A percentile compares a stretch with the other conserved stretches of the same genome.
Conservation (phyloP, 768 basidiomycete species). For the Phylloporus sp. region DNA sequence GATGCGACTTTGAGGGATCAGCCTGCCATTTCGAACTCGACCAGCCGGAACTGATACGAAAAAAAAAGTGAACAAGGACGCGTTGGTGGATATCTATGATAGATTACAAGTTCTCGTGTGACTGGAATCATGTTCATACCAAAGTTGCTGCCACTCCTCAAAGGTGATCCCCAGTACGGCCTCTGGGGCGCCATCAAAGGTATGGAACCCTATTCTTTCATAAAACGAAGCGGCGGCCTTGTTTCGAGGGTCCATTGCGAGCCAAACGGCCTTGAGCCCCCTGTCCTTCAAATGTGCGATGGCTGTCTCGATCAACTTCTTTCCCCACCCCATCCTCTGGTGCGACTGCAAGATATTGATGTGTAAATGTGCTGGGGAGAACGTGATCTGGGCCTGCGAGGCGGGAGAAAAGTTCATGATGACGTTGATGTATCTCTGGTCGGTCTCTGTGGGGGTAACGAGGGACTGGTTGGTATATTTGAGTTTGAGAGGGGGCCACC, state of each 20-base stretch:
- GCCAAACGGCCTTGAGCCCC: constrained; percentile 50
- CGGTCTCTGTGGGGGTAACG: constrained; percentile 16
- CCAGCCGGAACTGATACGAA: constrained; percentile 2
- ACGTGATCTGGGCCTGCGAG: constrained; percentile 50
- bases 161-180: constrained; percentile 54
- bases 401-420: constrained; percentile 37
- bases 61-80: neutral
- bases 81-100: neutral
- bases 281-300: constrained; percentile 49
- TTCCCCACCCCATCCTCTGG: constrained; percentile 70
- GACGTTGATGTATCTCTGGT: constrained; percentile 30
- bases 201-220: constrained; percentile 52
- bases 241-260: constrained; percentile 66
- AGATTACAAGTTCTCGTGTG: too few species aligned
- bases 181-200: constrained; percentile 47
- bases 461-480: constrained; percentile 42
- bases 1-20: constrained; percentile 21
- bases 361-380: constrained; percentile 72
- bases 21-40: constrained; percentile 17
- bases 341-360: constrained; percentile 65
- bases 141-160: constrained; percentile 32
- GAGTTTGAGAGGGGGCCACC: constrained; percentile 61
- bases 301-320: constrained; percentile 50
- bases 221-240: constrained; percentile 58
- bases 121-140: too few species aligned